Evolutionary conservation across 2,329 filamentous ascomycete species (phyloP), one percentile per base, ranked within the genome.

Genomic region (Calonectria multiphialidica): DNA sequence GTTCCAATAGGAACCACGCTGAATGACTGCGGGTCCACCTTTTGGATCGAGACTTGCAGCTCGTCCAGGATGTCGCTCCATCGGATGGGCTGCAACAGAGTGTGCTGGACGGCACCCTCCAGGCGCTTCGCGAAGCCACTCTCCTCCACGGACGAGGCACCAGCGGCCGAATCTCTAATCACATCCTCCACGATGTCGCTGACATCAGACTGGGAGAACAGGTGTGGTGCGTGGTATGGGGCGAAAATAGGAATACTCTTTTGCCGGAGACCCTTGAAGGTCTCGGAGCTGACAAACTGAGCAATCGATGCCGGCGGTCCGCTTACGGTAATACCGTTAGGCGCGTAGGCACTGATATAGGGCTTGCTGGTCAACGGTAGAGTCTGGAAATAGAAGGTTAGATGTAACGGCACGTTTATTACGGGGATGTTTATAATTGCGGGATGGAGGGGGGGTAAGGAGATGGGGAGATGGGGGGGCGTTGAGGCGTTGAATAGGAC

Each of bases 271-370:
- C 45, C 55, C 40, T 69, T 70, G n/a, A 57, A 47, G 9, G 37
- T 8, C 5, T 76, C 33, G 3, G 25, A 76, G 1, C 57, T 49
- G 3, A 57, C 49, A 13, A 77, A 72, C 6, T 77, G 62, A 12
- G 40, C 7, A 3, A 77, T 74, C 4, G 74, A 71, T 28, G 71
- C 69, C 1, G 75, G 75, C 0, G 75, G 75, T 0, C 75, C 75
- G 33, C 75, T 77, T 16, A 77, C 63, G 1, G 75, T 76, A 7
- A 77, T 72, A 0, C 75, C 75, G 8, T 71, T 77, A 0, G 74
- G 70, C 2, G 74, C 74, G 5, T 77, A 76, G 23, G 75, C 75
- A 57, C 75, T 77, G 57, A 76, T 75, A 13, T 76, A 77, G 3
- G 75, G 75, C 3, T 33, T 68, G 13, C 69, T 76, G 0, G 75